Base-by-base conservation (phyloP, 2,329 filamentous ascomycete genomes). In the Diaporthe ampelina region DNA sequence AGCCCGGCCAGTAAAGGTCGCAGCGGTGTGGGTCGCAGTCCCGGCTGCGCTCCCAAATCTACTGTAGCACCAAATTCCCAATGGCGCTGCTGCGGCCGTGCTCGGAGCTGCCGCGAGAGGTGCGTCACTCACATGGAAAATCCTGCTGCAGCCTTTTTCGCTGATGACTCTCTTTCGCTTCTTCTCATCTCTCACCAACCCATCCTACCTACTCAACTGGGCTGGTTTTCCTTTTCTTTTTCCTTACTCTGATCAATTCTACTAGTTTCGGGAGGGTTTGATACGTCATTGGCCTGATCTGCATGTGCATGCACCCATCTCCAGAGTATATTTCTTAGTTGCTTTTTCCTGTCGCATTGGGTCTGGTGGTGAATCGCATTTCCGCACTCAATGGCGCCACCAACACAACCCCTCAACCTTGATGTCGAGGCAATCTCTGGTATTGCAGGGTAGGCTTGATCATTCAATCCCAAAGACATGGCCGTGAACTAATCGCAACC, bases 381-480 rank as follows among this genome's bases (percentile, higher is more conserved):
- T 50, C 40, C 40, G 52, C 54, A 59, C 40, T 63, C 78, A 90
- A 90, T 90, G 88, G 88, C 86, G 68, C 89, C 89, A 67, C 88
- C 89, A 5, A 88, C 88, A 26, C 85, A 80, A 50, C 86, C 85
- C n/a, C 82, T 91, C 76, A 93, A 94, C 83, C 88, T 98, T 78
- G 94, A 98, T 82, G 92, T 98, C 75, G 94, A 97, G 81, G 95
- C 95, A 75, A 92, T 98, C 79, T 97, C 94, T 79, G 96, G 96
- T 72, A 98, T 98, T 79, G 95, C 93, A 84, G 96, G 93, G 93
- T 94, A 83, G n/a, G n/a, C n/a, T n/a, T n/a, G n/a, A n/a, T n/a
- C n/a, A n/a, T n/a, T n/a, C n/a, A n/a, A n/a, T n/a, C n/a, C n/a
- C n/a, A n/a, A 50, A 35, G 29, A 32, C 2, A 35, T 0, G 32